Conservation (phyloP, 2,329 filamentous ascomycete genomes). For the Coniochaeta sp. region DNA sequence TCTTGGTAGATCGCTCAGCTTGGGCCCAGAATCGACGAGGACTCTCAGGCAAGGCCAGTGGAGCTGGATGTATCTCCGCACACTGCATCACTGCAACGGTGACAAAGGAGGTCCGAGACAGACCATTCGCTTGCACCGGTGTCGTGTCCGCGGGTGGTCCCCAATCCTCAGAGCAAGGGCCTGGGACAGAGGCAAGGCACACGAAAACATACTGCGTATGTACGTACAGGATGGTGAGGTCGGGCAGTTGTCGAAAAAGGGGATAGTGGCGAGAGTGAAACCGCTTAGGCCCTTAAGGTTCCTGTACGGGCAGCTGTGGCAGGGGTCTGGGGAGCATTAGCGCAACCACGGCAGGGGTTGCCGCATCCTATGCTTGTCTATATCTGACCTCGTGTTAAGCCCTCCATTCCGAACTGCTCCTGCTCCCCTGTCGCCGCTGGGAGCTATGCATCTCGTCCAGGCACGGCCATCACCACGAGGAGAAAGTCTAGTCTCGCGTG, state of each 20-base stretch:
- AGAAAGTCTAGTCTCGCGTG: neutral
- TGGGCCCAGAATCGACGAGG: neutral
- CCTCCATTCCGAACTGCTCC: neutral
- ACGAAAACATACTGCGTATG: no score
- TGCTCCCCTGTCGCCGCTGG: no score
- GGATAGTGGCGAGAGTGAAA: constrained; percentile 2
- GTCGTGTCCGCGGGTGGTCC: neutral
- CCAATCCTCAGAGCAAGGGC: neutral
- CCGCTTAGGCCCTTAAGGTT: neutral
- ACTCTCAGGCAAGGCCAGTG: neutral
- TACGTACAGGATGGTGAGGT: neutral
- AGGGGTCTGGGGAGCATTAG: constrained; percentile 1
- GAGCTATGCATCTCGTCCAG: neutral
- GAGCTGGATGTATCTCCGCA: neutral
- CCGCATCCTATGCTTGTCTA: neutral
- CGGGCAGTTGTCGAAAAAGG: neutral
- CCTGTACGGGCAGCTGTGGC: neutral
- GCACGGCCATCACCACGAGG: neutral
- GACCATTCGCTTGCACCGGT: constrained; percentile 1
- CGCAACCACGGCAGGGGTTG: neutral
- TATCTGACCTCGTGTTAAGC: neutral
- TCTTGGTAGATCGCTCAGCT: neutral
- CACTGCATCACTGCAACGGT: neutral
- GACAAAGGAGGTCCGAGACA: neutral
- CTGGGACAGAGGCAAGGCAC: neutral